Evolutionary conservation across 306 rosid species (phyloP).

Genomic region (Quercus dentata): DNA sequence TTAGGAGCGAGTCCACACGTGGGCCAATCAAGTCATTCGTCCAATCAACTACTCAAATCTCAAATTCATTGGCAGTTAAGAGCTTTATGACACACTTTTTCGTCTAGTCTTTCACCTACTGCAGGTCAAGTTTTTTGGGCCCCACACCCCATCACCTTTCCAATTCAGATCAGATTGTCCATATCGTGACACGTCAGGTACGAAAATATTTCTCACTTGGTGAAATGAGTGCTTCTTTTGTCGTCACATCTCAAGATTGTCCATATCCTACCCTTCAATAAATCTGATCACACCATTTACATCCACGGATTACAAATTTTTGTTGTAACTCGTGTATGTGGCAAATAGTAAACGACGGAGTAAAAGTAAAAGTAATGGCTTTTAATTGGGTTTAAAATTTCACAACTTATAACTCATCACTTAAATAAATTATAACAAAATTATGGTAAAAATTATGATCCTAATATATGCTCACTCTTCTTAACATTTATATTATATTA

Average conservation of each 20-base stretch:
- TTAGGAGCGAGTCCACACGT: conserved; percentile 18
- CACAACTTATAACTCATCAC: rapidly evolving
- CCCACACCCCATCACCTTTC: conserved; percentile 1
- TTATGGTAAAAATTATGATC: too few species aligned
- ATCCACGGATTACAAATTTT: neutral
- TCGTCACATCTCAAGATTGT: neutral
- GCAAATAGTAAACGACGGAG: too few species aligned
- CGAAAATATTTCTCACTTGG: neutral
- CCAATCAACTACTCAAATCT: neutral
- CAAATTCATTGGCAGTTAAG: neutral
- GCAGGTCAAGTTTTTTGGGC: neutral
- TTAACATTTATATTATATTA: too few species aligned
- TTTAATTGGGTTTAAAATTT: rapidly evolving
- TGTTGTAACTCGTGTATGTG: too few species aligned
- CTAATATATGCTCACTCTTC: rapidly evolving
- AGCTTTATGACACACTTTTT: conserved; percentile 6
- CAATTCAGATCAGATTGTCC: neutral
- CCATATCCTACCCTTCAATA: neutral
- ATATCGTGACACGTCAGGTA: conserved; percentile 17
- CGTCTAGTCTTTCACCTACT: neutral
- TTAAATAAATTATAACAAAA: rapidly evolving
- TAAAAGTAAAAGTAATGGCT: too few species aligned
- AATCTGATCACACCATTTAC: too few species aligned
- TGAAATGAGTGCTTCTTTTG: neutral
- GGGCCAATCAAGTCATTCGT: conserved; percentile 27